Evolutionary conservation across 306 rosid genomes (phyloP), one percentile per base, ranked within the genome.

Genomic region (Quercus dentata): DNA sequence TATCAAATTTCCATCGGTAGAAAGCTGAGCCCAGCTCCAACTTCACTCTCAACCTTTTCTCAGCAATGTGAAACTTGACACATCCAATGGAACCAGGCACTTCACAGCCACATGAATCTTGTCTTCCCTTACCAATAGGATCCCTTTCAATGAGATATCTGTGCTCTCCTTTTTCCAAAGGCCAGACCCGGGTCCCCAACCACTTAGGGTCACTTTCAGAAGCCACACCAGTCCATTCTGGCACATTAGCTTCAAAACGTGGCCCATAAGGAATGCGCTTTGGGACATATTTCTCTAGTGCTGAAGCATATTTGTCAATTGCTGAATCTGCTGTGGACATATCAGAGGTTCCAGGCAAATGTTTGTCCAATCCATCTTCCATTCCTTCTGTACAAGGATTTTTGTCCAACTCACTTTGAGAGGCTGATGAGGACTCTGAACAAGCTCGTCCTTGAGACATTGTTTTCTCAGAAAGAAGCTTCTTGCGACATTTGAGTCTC

Each of bases 41-140:
- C 86, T 82, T 86, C 65, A 89, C 68, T 81, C 87, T 86, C 51
- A 73, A 64, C 76, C 89, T 87, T 90, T 85, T 91, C 93, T 93
- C 94, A 13, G 83, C 44, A 76, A 88, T 74, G 67, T 95, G 99
- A 78, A 90, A 91, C 76, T 84, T 78, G 63, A 85, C 87, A 82
- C 99, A 95, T 52, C 88, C 87, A 21, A 76, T 73, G 61, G 97
- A 91, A 67, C 93, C 93, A 19, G 81, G 82, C 51, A 67, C 81
- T 38, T 62, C 71, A 31, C 98, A 95, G 70, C 91, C 94, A 74
- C 99, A 95, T 3, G 75, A 86, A 69, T 87, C 97, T 71, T 84
- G 90, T 81, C 99, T 87, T 70, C 97, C 99, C 85, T 81, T 93
- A 76, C 98, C 99, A 31, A 91, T 89, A 63, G 90, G 97, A 49